These are phyloP conservation scores for Salix arbutifolia DNA, from an alignment of 345 rosid genomes.

Conservation along the genomic window DNA sequence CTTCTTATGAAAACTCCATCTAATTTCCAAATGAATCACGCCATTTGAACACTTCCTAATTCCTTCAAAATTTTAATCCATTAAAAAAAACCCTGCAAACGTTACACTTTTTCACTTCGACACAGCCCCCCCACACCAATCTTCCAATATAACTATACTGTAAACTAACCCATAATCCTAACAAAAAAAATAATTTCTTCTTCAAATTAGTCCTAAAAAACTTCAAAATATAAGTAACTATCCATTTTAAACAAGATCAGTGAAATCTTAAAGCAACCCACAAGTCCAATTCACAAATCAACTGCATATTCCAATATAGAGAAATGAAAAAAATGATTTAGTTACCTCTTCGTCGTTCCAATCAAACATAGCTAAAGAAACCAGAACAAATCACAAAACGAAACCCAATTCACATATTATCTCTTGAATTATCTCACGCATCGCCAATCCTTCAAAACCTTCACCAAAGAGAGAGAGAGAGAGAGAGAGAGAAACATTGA, in stretches of 20 bases:
- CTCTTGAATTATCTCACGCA: slow-evolving; percentile 43
- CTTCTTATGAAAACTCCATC: not conserved
- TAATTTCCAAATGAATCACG: not conserved
- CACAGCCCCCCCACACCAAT: not conserved
- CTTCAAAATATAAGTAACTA: not conserved
- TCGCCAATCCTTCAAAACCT: slow-evolving; percentile 42
- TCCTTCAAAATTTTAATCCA: not conserved
- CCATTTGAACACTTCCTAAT: not conserved
- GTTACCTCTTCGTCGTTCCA: slow-evolving; percentile 98
- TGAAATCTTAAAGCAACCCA: not conserved
- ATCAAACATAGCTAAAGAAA: slow-evolving; percentile 74
- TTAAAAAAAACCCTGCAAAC: not conserved
- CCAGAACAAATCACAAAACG: slow-evolving; percentile 23
- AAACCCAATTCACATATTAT: slow-evolving; percentile 28
- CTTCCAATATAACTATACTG: not conserved
- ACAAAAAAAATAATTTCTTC: not conserved
- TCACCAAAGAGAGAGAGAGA: not conserved
- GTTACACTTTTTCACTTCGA: not conserved
- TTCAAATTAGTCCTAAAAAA: not conserved
- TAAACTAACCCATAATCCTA: not conserved
- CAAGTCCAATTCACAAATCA: not conserved
- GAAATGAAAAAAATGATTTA: not conserved
- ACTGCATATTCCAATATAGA: not conserved
- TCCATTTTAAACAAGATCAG: not conserved
- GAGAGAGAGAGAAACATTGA: not conserved